Evolutionary conservation across 768 basidiomycete genomes (phyloP), one percentile per base, ranked within the genome.

Genomic region (Lactarius pseudohatsudake): DNA sequence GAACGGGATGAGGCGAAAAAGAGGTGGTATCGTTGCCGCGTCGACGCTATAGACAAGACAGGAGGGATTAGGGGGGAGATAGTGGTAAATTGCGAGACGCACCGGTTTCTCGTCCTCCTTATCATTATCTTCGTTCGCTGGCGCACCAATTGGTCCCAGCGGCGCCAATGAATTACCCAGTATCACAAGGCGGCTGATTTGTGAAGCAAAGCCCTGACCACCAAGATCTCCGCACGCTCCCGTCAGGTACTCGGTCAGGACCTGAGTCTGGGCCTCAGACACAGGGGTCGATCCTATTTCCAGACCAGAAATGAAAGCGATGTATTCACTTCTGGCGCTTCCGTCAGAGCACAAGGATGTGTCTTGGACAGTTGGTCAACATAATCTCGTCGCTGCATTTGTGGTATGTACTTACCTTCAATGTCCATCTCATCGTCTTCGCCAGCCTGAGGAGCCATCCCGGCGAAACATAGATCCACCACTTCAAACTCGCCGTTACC

Each of bases 401-500:
- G 20, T 45, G 45, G 56, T 66, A 57, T 43, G 38, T 64, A 45
- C 86, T 64, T 71, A 85, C 87, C 84, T 72, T 94, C 92, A 32
- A 88, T 78, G n/a, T 91, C 88, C 88, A 91, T 90, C 36, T 70
- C 71, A 55, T 82, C 80, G 41, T 76, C 57, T 65, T 64, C 64
- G 10, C 75, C 73, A 13, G 75, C 70, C 70, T 91, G 87, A 3
- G 88, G 86, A 11, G 96, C 89, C 78, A 96, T 80, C 0, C 88
- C 96, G 3, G 95, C 83, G 72, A 84, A 91, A 76, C 94, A 96
- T 10, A 91, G 76, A 76, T 98, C 96, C 26, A 92, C 83, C 8
- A 96, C 95, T 75, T 98, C 92, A 72, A 98, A 99, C 68, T 97
- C 94, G 7, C 97, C 97, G 38, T 81, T 81, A 3, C 85, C 80